Evolutionary conservation across 2,329 filamentous ascomycete genomes (phyloP).

Genomic region (Fusarium verrucosum): DNA sequence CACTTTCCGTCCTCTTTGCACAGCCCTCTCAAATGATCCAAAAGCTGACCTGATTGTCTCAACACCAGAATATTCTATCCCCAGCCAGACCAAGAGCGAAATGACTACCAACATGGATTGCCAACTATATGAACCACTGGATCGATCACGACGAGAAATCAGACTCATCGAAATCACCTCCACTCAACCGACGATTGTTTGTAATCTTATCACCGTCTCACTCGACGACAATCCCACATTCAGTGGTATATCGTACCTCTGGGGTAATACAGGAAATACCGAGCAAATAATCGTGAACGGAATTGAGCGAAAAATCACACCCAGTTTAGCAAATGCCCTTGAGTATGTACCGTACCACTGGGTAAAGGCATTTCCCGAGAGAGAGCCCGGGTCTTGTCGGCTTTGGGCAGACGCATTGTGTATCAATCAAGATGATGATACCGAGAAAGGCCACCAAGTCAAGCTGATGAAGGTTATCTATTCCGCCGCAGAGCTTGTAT

Average conservation of each 20-base stretch:
- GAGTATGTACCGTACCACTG: neutral
- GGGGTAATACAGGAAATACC: neutral
- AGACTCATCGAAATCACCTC: neutral
- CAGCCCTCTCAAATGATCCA: too few species aligned
- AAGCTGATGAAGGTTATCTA: slow-evolving; percentile 2
- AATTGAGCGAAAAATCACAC: neutral
- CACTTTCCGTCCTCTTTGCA: too few species aligned
- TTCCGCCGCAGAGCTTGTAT: neutral
- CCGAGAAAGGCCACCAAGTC: neutral
- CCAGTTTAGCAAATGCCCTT: neutral
- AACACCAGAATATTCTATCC: too few species aligned
- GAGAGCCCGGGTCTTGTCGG: neutral
- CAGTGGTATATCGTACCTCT: slow-evolving; percentile 1
- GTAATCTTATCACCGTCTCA: neutral
- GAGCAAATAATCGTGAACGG: neutral
- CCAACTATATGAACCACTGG: neutral
- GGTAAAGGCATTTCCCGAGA: neutral
- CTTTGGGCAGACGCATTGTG: slow-evolving; percentile 13
- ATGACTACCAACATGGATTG: rapidly evolving
- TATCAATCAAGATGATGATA: neutral
- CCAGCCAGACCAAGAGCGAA: too few species aligned
- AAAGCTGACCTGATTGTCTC: too few species aligned
- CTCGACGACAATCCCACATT: neutral
- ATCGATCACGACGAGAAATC: neutral
- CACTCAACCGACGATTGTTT: neutral